Percentiles rank a stretch among this genome's conserved stretches.
phyloP scores from a whole-genome alignment of 1,284 basidiomycete species.

The Anthracocystis panici-leucophaei region DNA sequence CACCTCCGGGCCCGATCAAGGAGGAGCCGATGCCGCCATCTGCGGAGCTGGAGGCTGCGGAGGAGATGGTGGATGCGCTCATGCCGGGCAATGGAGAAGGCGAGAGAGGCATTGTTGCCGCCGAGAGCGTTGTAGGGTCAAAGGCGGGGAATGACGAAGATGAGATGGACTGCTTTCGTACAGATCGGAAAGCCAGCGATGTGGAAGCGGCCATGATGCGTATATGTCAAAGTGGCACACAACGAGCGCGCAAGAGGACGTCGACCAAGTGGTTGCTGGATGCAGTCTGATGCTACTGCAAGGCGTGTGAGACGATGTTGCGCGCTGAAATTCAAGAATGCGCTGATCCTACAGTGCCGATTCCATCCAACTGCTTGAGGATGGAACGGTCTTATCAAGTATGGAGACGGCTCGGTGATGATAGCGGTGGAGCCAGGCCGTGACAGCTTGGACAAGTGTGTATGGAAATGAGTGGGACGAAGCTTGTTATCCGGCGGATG shows the following conservation, averaged over 20 bases:
- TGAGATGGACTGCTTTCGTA: conserved; percentile 49
- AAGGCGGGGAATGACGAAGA: conserved; percentile 35
- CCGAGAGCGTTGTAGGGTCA: conserved; percentile 34
- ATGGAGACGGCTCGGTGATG: not conserved
- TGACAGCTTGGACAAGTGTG: not conserved
- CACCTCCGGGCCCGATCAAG: conserved; percentile 56
- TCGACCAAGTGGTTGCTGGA: conserved; percentile 2
- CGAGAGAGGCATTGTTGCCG: conserved; percentile 36
- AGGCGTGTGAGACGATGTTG: too few species aligned
- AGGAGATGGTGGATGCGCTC: conserved; percentile 20
- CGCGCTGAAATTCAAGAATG: too few species aligned
- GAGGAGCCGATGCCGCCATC: conserved; percentile 60
- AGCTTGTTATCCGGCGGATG: not conserved
- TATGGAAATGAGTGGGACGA: not conserved
- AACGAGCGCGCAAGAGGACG: conserved; percentile 8
- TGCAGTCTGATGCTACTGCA: not conserved
- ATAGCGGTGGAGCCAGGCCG: not conserved
- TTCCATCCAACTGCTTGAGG: too few species aligned
- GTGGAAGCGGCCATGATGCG: conserved; percentile 45
- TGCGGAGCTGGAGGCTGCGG: conserved; percentile 31
- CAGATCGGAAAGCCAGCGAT: conserved; percentile 45
- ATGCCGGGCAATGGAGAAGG: conserved; percentile 36
- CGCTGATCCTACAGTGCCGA: too few species aligned
- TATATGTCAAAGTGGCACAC: not conserved
- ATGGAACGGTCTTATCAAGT: not conserved